Conservation (phyloP, 1,139 yeast species). For the Debaryomyces robertsiae region DNA sequence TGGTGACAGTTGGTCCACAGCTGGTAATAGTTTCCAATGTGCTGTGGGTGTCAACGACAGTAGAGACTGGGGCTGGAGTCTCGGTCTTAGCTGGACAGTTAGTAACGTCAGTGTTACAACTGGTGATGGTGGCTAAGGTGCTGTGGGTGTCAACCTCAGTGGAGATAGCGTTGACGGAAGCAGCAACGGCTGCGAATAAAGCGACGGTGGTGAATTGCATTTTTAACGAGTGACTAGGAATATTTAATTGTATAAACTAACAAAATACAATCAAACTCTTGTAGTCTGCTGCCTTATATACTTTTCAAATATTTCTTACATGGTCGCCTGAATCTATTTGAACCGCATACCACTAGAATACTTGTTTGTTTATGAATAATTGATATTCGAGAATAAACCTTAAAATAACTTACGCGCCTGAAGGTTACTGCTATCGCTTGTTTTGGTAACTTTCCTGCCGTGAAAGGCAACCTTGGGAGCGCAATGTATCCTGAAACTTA, state of each 20-base stretch:
- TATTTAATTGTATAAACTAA: no score
- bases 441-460: no score
- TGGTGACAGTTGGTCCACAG: constrained; percentile 41
- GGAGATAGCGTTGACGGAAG: constrained; percentile 38
- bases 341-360: constrained; percentile 5
- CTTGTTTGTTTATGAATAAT: constrained; percentile 3
- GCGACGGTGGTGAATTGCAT: constrained; percentile 54
- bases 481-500: no score
- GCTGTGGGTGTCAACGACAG: constrained; percentile 32
- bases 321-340: background rate
- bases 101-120: constrained; percentile 42
- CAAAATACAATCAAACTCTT: background rate
- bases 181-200: constrained; percentile 44
- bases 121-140: constrained; percentile 45
- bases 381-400: no score
- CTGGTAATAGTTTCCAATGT: constrained; percentile 46
- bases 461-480: no score
- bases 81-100: constrained; percentile 40
- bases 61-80: constrained; percentile 24
- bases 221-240: constrained; percentile 32
- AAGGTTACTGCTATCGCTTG: background rate
- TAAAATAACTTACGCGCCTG: no score
- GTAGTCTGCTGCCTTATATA: constrained; percentile 1
- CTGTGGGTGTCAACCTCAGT: constrained; percentile 34
- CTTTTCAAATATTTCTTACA: background rate